phyloP scores from a whole-genome alignment of 179 eudicot species.

The Gypsophila paniculata region DNA sequence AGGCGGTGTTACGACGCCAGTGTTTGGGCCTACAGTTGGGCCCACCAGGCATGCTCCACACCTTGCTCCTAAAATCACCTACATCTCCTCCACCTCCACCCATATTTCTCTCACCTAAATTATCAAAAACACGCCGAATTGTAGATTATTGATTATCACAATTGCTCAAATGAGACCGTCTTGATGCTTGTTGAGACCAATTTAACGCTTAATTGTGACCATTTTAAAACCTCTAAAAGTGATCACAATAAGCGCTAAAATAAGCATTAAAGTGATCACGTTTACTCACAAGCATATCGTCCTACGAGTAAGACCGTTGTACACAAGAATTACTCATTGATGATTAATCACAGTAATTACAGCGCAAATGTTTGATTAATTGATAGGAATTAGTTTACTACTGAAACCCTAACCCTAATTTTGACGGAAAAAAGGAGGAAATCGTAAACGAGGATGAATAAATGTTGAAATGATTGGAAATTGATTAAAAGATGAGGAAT shows the following conservation, averaged over 20 bases:
- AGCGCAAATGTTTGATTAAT: too few species aligned
- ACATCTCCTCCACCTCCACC: slow-evolving; percentile 60
- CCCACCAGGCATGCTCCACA: slow-evolving; percentile 89
- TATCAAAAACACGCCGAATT: slow-evolving; percentile 16
- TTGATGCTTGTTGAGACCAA: too few species aligned
- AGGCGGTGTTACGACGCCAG: slow-evolving; percentile 88
- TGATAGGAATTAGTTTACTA: not conserved
- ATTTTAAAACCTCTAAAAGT: too few species aligned
- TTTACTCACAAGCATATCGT: too few species aligned
- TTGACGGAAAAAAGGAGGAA: not conserved
- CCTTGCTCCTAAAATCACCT: slow-evolving; percentile 72
- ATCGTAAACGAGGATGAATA: slow-evolving; percentile 15
- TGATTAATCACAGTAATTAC: too few species aligned
- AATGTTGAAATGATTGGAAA: not conserved
- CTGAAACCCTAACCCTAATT: slow-evolving; percentile 7
- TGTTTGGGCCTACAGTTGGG: slow-evolving; percentile 79
- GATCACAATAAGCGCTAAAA: too few species aligned
- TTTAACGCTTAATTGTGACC: too few species aligned
- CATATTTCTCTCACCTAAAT: slow-evolving; percentile 28
- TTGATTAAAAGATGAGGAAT: not conserved
- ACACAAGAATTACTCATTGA: too few species aligned
- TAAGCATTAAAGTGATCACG: too few species aligned
- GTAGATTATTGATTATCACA: not conserved
- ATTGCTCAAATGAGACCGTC: too few species aligned
- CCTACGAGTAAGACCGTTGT: too few species aligned